These are phyloP conservation scores for Begonia masoniana DNA, from an alignment of 306 rosid species.

Conservation along the genomic window DNA sequence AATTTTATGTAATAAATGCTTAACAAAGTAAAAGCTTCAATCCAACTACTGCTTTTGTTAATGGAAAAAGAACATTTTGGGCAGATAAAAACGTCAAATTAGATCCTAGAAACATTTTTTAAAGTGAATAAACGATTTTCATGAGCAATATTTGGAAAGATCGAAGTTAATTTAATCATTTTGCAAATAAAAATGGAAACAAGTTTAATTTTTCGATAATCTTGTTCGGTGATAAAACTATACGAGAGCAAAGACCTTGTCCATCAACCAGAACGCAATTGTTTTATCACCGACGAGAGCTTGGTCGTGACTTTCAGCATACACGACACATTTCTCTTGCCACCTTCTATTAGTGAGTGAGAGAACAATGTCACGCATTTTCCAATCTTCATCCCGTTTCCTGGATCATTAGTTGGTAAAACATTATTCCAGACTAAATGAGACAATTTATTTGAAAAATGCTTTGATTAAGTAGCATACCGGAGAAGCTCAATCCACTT, in stretches of 20 bases:
- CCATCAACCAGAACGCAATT: slow-evolving; percentile 98
- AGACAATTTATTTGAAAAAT: not conserved
- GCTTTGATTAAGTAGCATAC: slow-evolving; percentile 27
- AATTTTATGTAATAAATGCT: too few relatives aligned
- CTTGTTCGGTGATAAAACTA: too few relatives aligned
- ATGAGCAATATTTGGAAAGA: too few relatives aligned
- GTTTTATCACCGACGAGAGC: slow-evolving; percentile 99
- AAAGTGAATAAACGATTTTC: too few relatives aligned
- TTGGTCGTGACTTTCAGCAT: slow-evolving; percentile 99
- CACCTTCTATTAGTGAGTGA: slow-evolving; percentile 90
- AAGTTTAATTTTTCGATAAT: too few relatives aligned
- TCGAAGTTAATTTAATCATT: too few relatives aligned
- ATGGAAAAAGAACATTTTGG: too few relatives aligned
- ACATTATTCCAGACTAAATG: not conserved
- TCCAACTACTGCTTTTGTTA: too few relatives aligned
- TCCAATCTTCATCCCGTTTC: slow-evolving; percentile 72
- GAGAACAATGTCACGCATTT: slow-evolving; percentile 69
- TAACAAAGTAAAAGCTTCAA: too few relatives aligned
- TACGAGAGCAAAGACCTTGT: slow-evolving; percentile 48
- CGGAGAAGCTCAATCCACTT: slow-evolving; percentile 95
- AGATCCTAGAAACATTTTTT: too few relatives aligned
- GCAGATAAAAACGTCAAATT: too few relatives aligned
- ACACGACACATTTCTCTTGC: slow-evolving; percentile 79
- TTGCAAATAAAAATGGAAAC: too few relatives aligned
- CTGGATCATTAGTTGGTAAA: slow-evolving; percentile 19